A percentile compares a stretch with the other conserved stretches of the same genome.
Conservation (phyloP, 805 yeast species). For the Wickerhamiella kurtzmanii region DNA sequence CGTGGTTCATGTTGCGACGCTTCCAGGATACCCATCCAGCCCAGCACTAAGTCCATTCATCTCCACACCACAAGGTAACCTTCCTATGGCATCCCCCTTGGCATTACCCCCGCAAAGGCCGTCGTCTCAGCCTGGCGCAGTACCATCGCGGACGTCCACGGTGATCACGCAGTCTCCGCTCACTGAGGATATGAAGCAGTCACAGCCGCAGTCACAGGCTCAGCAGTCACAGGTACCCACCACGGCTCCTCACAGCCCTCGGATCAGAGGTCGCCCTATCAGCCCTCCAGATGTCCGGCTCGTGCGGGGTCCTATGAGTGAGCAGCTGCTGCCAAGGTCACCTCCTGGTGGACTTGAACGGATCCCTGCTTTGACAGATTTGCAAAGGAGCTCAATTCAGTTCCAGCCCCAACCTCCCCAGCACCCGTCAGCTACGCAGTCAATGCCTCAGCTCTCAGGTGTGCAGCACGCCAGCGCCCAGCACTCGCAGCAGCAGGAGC, state of each 20-base stretch:
- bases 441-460: background rate
- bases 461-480: background rate
- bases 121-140: slow-evolving; percentile 1
- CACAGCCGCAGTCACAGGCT: background rate
- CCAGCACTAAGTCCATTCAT: slow-evolving; percentile 14
- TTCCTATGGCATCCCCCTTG: background rate
- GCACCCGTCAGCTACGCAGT: background rate
- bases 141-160: slow-evolving; percentile 13
- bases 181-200: background rate
- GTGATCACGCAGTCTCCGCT: slow-evolving; percentile 10
- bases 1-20: slow-evolving; percentile 3
- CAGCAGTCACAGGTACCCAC: background rate
- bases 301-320: slow-evolving; percentile 20
- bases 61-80: slow-evolving; percentile 2
- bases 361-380: slow-evolving; percentile 17
- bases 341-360: slow-evolving; percentile 19
- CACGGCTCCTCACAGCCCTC: background rate
- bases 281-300: slow-evolving; percentile 14
- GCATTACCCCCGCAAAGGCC: background rate
- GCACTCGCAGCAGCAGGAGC: slow-evolving; percentile 20
- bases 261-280: slow-evolving; percentile 1
- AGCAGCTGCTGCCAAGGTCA: slow-evolving; percentile 19
- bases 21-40: slow-evolving; percentile 10
- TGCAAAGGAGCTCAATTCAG: background rate
- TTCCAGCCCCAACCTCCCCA: background rate